Percentiles rank a stretch among this genome's conserved stretches.
Evolutionary conservation across 139 green algal species (phyloP).

Genomic region (Auxenochlorella pyrenoidosa): DNA sequence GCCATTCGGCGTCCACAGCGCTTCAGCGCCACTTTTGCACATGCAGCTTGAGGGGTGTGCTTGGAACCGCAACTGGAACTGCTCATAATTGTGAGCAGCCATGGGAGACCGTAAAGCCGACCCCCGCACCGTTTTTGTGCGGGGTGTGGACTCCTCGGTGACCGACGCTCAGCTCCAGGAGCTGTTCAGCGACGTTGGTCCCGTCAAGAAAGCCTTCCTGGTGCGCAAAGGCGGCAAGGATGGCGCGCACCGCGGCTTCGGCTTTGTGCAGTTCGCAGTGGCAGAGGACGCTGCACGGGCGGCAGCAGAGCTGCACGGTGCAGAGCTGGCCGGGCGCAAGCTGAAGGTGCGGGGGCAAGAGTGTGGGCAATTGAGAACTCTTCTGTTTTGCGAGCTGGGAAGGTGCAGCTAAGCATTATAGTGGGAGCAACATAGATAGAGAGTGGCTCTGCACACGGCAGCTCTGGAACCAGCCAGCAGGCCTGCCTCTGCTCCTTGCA

Average conservation of each 20-base stretch:
- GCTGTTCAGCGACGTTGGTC: slow-evolving; percentile 81
- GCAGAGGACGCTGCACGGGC: slow-evolving; percentile 85
- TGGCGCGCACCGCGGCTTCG: slow-evolving; percentile 71
- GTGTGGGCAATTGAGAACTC: neutral
- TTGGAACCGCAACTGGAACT: no score
- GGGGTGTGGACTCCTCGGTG: slow-evolving; percentile 70
- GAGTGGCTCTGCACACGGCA: neutral
- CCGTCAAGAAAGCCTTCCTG: slow-evolving; percentile 85
- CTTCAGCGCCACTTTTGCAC: neutral
- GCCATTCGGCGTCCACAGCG: no score
- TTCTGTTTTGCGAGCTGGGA: no score
- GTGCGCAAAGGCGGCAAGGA: slow-evolving; percentile 63
- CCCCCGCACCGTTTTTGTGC: slow-evolving; percentile 84
- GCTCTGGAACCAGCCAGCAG: no score
- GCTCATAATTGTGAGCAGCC: neutral
- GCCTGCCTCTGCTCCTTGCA: neutral
- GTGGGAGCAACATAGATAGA: no score
- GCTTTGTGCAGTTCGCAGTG: slow-evolving; percentile 89
- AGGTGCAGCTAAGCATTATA: no score
- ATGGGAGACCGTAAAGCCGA: slow-evolving; percentile 7
- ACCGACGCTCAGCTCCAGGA: slow-evolving; percentile 71
- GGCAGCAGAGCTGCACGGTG: slow-evolving; percentile 70
- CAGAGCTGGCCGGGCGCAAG: slow-evolving; percentile 68
- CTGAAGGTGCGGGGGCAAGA: slow-evolving; percentile 67
- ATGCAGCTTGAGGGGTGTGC: neutral